Evolutionary conservation across 805 yeast species (phyloP).

Genomic region (Candida krabiensis): DNA sequence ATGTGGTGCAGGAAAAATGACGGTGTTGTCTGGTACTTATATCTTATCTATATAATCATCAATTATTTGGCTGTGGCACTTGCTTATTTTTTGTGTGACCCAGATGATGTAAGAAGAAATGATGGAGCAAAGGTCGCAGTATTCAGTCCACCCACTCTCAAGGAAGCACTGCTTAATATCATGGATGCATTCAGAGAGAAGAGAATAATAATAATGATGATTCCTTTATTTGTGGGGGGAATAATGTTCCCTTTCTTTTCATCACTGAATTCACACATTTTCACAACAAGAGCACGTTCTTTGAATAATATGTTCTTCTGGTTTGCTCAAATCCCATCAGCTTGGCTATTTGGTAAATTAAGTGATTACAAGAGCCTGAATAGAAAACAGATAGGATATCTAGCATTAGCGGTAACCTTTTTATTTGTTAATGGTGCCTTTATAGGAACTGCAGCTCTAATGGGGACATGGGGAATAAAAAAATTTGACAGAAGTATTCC

Average conservation of each 20-base stretch:
- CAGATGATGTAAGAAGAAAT: slow-evolving; percentile 12
- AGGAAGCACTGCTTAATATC: slow-evolving; percentile 7
- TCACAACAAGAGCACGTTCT: slow-evolving; percentile 15
- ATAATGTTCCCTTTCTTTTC: slow-evolving; percentile 15
- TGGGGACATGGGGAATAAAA: slow-evolving; percentile 6
- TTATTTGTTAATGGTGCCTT: slow-evolving; percentile 1
- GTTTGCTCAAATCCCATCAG: slow-evolving; percentile 16
- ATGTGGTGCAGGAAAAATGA: slow-evolving; percentile 6
- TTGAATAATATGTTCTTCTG: slow-evolving; percentile 17
- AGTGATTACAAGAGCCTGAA: slow-evolving; percentile 8
- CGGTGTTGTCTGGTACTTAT: slow-evolving; percentile 15
- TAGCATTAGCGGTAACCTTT: slow-evolving; percentile 8
- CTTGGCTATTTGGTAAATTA: slow-evolving; percentile 9
- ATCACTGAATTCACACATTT: slow-evolving; percentile 13
- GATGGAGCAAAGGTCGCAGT: slow-evolving; percentile 17
- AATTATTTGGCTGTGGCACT: slow-evolving; percentile 10
- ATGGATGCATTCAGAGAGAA: slow-evolving; percentile 7
- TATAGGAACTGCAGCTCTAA: slow-evolving; percentile 6
- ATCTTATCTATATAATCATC: slow-evolving; percentile 14
- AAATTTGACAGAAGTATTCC: slow-evolving; percentile 4
- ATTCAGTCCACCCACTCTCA: slow-evolving; percentile 8
- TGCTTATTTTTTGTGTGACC: slow-evolving; percentile 11
- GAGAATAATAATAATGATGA: slow-evolving; percentile 11
- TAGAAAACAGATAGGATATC: slow-evolving; percentile 14
- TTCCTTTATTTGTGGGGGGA: slow-evolving; percentile 15